Conservation (phyloP, 2,329 filamentous ascomycete species). For the Fusarium sp. region DNA sequence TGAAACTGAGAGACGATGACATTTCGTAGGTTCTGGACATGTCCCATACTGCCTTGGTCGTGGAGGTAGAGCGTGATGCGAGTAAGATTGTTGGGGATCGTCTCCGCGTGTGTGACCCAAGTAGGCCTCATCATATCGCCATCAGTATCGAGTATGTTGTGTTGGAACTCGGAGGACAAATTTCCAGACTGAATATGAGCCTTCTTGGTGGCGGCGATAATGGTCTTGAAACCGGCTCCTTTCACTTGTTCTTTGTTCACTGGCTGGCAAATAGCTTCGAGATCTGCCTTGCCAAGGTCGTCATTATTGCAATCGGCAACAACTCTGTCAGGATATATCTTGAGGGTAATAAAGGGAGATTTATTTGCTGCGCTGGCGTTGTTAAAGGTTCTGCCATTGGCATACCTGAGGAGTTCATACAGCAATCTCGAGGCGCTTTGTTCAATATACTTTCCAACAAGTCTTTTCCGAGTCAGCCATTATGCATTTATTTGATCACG, state of each 20-base stretch:
- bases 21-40: background rate
- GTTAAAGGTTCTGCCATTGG: no score
- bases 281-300: slow-evolving; percentile 10
- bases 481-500: no score
- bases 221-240: slow-evolving; percentile 31
- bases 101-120: slow-evolving; percentile 7
- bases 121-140: slow-evolving; percentile 26
- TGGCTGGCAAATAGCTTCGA: slow-evolving; percentile 27
- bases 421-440: no score
- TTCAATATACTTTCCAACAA: no score
- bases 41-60: slow-evolving; percentile 5
- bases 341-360: slow-evolving; percentile 19
- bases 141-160: slow-evolving; percentile 7
- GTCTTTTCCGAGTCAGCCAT: no score
- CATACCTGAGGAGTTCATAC: no score
- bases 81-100: slow-evolving; percentile 7
- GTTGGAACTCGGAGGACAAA: slow-evolving; percentile 31
- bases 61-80: slow-evolving; percentile 27
- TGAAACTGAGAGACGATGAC: slow-evolving; percentile 16
- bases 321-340: slow-evolving; percentile 20
- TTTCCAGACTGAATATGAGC: slow-evolving; percentile 27
- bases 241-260: slow-evolving; percentile 31
- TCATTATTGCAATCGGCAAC: slow-evolving; percentile 37
- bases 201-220: slow-evolving; percentile 21
- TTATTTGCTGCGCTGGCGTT: background rate